Conservation (phyloP, 768 basidiomycete species). For the Scleroderma bovista region DNA sequence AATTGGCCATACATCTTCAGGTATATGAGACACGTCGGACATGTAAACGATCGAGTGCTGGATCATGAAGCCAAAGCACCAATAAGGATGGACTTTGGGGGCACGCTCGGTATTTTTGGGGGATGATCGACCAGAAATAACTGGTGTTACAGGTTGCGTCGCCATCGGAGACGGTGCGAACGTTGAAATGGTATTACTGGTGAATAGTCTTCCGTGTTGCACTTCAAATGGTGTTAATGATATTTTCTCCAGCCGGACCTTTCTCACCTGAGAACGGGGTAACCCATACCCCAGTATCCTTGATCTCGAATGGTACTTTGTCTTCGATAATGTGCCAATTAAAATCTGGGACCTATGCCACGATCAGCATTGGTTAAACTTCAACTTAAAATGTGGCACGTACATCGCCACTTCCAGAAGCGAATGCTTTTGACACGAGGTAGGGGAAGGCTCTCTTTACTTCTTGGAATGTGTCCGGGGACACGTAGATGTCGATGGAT, state of each 20-base stretch:
- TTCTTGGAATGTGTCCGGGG: conserved; percentile 56
- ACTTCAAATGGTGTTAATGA: conserved; percentile 34
- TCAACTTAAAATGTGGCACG: conserved; percentile 12
- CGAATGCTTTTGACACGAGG: conserved; percentile 67
- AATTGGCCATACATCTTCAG: conserved; percentile 61
- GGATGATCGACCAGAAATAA: conserved; percentile 24
- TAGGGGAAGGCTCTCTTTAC: conserved; percentile 77
- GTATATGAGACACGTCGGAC: conserved; percentile 79
- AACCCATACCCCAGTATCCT: conserved; percentile 54
- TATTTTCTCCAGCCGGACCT: background rate
- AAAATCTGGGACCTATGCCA: conserved; percentile 67
- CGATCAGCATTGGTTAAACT: conserved; percentile 1
- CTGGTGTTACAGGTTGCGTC: conserved; percentile 34
- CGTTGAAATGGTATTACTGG: conserved; percentile 32
- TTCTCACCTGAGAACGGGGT: conserved; percentile 61
- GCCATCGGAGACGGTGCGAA: conserved; percentile 37
- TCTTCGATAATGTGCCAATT: conserved; percentile 79
- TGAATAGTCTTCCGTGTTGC: conserved; percentile 68
- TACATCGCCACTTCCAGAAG: conserved; percentile 78
- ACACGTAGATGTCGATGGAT: conserved; percentile 71
- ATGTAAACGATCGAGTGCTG: conserved; percentile 68
- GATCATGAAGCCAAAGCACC: conserved; percentile 66
- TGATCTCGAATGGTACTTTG: conserved; percentile 60
- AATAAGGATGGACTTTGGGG: conserved; percentile 45
- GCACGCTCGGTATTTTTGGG: conserved; percentile 9